phyloP scores from a whole-genome alignment of 2,329 filamentous ascomycete genomes.

The Neofusicoccum parvum region DNA sequence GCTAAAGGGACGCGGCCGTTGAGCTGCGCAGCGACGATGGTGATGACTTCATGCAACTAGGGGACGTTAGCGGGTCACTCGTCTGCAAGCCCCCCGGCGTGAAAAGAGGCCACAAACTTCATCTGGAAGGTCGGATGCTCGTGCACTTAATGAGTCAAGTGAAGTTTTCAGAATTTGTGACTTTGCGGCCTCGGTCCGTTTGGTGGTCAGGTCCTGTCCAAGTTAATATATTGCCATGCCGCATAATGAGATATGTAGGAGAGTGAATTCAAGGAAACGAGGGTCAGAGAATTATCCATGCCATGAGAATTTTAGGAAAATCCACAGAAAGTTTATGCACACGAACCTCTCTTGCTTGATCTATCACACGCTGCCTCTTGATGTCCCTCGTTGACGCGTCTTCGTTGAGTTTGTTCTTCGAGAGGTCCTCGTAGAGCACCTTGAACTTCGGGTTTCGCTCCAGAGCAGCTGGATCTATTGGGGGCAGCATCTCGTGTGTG shows the following conservation, averaged over 20 bases:
- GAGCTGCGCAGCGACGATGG: conserved; percentile 45
- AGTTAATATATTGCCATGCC: not conserved
- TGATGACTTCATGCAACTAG: conserved; percentile 40
- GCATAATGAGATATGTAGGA: no score
- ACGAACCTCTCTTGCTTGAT: conserved; percentile 43
- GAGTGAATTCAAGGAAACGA: no score
- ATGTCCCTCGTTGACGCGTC: conserved; percentile 49
- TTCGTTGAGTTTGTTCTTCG: conserved; percentile 43
- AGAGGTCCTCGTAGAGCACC: conserved; percentile 48
- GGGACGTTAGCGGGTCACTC: not conserved
- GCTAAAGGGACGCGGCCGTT: conserved; percentile 36
- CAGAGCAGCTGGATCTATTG: conserved; percentile 40
- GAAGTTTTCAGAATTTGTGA: conserved; percentile 38
- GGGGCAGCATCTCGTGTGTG: conserved; percentile 42
- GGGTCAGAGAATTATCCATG: no score
- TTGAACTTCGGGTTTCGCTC: conserved; percentile 49
- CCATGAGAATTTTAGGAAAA: no score
- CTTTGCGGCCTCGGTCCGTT: conserved; percentile 36
- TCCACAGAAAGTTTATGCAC: not conserved
- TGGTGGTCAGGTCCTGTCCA: conserved; percentile 40
- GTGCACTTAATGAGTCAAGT: conserved; percentile 38
- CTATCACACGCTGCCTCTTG: conserved; percentile 45
- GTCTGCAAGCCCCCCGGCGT: no score
- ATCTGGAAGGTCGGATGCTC: conserved; percentile 39
- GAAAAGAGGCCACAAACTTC: conserved; percentile 33